Evolutionary conservation across 2,329 filamentous ascomycete species (phyloP).

Genomic region (Cladorrhinum sp.): DNA sequence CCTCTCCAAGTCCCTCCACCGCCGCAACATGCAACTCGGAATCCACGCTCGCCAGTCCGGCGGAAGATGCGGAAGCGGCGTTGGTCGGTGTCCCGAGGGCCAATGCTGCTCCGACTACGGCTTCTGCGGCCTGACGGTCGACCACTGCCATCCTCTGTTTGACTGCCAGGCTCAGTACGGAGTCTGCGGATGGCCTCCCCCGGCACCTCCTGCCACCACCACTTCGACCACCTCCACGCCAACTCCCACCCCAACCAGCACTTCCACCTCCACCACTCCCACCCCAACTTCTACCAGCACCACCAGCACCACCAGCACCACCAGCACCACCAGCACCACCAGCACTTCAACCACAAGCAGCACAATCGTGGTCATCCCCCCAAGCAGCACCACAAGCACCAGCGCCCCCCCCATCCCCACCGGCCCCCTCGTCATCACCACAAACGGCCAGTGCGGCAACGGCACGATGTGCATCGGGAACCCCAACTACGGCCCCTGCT

Average conservation of each 20-base stretch:
- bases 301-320: slow-evolving; percentile 7
- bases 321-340: background rate
- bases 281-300: slow-evolving; percentile 3
- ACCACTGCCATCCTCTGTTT: slow-evolving; percentile 28
- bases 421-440: slow-evolving; percentile 20
- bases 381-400: slow-evolving; percentile 4
- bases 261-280: background rate
- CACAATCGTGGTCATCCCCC: background rate
- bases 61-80: slow-evolving; percentile 21
- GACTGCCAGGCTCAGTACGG: slow-evolving; percentile 27
- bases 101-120: slow-evolving; percentile 30
- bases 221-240: slow-evolving; percentile 15
- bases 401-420: slow-evolving; percentile 12
- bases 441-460: slow-evolving; percentile 30
- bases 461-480: slow-evolving; percentile 28
- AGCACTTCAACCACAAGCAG: slow-evolving; percentile 3
- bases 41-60: slow-evolving; percentile 20
- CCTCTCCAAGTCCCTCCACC: background rate
- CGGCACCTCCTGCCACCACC: slow-evolving; percentile 10
- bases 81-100: slow-evolving; percentile 22
- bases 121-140: slow-evolving; percentile 27
- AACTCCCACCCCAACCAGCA: slow-evolving; percentile 6
- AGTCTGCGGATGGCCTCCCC: slow-evolving; percentile 26
- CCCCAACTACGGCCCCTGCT: slow-evolving; percentile 27
- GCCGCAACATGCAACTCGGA: slow-evolving; percentile 18